Evolutionary conservation across 495 filamentous ascomycete species (phyloP).

Genomic region (Aspergillus taichungensis): DNA sequence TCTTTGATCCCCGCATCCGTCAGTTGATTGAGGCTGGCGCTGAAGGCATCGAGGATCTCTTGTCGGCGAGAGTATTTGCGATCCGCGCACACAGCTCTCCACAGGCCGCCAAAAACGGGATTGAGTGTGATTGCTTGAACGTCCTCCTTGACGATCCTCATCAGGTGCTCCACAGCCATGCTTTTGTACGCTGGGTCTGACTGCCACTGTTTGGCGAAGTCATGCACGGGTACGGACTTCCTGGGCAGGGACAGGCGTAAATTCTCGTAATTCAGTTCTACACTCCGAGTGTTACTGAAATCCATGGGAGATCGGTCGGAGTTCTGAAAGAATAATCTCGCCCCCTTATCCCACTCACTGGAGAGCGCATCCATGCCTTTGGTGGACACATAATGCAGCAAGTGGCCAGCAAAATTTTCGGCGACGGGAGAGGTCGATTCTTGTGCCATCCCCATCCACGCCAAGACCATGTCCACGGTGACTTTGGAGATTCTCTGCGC

Average conservation of each 20-base stretch:
- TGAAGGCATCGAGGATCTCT: conserved; percentile 27
- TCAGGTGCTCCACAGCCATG: conserved; percentile 22
- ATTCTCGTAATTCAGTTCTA: conserved; percentile 8
- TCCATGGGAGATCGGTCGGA: not conserved
- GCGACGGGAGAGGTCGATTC: conserved; percentile 6
- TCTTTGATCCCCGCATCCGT: conserved; percentile 18
- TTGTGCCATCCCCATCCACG: conserved; percentile 40
- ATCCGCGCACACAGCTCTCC: conserved; percentile 39
- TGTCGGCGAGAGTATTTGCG: conserved; percentile 27
- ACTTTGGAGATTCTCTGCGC: conserved; percentile 27
- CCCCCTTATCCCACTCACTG: not conserved
- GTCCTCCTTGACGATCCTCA: conserved; percentile 29
- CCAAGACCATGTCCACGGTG: conserved; percentile 32
- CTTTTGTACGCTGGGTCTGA: conserved; percentile 24
- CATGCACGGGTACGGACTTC: conserved; percentile 15
- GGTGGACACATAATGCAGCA: conserved; percentile 1
- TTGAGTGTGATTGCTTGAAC: conserved; percentile 34
- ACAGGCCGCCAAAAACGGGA: conserved; percentile 38
- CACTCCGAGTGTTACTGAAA: too few relatives aligned
- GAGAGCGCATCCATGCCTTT: conserved; percentile 3
- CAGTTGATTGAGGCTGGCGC: conserved; percentile 21
- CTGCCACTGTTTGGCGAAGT: conserved; percentile 30
- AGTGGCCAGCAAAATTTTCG: not conserved
- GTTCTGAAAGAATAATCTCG: conserved; percentile 2
- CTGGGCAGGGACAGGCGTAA: conserved; percentile 6